phyloP scores from a whole-genome alignment of 176 grass and related monocot genomes.

The Tillandsia fasciculata region DNA sequence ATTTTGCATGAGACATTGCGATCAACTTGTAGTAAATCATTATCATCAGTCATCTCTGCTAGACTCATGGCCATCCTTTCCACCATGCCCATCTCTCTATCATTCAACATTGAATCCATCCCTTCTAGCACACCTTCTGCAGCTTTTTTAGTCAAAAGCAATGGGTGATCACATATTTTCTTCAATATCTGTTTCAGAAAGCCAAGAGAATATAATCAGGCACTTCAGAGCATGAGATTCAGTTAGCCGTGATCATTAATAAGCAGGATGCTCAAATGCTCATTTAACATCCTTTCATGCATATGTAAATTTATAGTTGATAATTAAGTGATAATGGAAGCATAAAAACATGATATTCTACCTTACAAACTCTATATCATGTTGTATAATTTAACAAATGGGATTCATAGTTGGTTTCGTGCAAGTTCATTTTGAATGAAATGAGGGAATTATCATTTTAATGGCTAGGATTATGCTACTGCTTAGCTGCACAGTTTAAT shows the following conservation, averaged over 20 bases:
- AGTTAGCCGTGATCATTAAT: constrained; percentile 2
- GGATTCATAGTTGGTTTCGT: background rate
- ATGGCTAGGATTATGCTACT: background rate
- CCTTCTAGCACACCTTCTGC: constrained; percentile 75
- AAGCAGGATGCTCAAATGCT: background rate
- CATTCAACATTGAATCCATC: constrained; percentile 60
- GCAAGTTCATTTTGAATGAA: background rate
- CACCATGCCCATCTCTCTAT: constrained; percentile 58
- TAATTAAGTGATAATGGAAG: too few species aligned
- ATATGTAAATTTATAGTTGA: too few species aligned
- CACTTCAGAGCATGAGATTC: too few species aligned
- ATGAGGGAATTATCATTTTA: background rate
- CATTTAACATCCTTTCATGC: background rate
- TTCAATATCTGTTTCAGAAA: constrained; percentile 67
- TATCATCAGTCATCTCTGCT: constrained; percentile 53
- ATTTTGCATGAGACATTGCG: constrained; percentile 85
- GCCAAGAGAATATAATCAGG: background rate
- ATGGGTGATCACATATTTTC: constrained; percentile 91
- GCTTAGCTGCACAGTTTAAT: too few species aligned
- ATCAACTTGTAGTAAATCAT: constrained; percentile 40
- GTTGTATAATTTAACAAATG: background rate
- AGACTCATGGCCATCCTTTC: constrained; percentile 78
- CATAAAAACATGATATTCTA: background rate
- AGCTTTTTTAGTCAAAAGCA: constrained; percentile 66
- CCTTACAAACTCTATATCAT: background rate